Conservation (phyloP, 345 rosid species). For the Populus euphratica region DNA sequence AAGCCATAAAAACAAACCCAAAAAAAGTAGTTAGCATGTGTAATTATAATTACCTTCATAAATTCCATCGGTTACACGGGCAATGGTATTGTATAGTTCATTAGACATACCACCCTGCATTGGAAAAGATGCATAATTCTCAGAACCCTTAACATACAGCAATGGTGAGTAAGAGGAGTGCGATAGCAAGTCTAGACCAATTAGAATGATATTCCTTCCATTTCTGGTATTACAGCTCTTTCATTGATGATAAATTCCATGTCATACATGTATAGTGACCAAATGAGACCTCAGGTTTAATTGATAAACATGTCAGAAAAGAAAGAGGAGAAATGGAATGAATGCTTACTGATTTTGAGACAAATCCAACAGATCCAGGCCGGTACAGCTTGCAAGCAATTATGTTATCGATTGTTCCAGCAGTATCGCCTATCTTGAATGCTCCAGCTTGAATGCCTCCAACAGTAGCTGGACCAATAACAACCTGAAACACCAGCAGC, state of each 20-base stretch:
- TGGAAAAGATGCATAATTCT: background rate
- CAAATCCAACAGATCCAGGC: constrained; percentile 98
- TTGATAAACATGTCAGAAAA: background rate
- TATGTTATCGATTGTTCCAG: constrained; percentile 93
- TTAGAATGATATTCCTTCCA: background rate
- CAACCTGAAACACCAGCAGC: constrained; percentile 57
- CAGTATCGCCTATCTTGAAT: constrained; percentile 97
- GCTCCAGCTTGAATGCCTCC: constrained; percentile 99
- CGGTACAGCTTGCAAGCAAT: constrained; percentile 89
- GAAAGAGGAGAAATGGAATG: constrained; percentile 4
- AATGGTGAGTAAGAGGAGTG: background rate
- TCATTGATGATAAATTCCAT: background rate
- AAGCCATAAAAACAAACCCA: background rate
- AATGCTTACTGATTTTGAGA: constrained; percentile 87
- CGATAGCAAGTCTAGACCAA: background rate
- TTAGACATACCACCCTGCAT: constrained; percentile 97
- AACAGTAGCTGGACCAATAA: constrained; percentile 97
- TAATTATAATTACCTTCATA: constrained; percentile 69
- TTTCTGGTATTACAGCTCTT: background rate
- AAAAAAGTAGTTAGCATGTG: background rate
- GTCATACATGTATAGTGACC: background rate
- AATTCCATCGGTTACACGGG: constrained; percentile 94
- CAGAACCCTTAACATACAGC: constrained; percentile 3
- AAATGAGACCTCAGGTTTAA: background rate
- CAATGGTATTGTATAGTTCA: constrained; percentile 85